Base-by-base conservation (phyloP, 2,329 filamentous ascomycete genomes). In the Xylariaceae sp. region DNA sequence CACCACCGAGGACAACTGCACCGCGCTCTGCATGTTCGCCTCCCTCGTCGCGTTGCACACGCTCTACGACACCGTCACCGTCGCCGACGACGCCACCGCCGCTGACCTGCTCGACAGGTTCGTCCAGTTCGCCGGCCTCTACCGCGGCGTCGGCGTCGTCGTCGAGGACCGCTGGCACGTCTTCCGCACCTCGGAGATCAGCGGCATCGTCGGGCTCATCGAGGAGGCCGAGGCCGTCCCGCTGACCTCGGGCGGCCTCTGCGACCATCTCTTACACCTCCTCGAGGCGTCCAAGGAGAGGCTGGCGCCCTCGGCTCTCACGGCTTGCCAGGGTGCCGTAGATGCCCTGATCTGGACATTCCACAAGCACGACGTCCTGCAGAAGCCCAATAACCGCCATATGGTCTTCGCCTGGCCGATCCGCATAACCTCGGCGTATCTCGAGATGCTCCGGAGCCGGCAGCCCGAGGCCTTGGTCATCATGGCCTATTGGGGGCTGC, bases 381-480 rank as follows among this genome's bases (percentile, higher is more conserved):
- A n/a, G 8, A n/a, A 9, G 9, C 31, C 30, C 3, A 13, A 31
- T 19, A 12, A 18, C 13, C 31, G 27, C 8, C 16, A 28, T 17
- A 11, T 41, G 3, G 33, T 41, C 15, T n/a, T 36, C 12, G 33
- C 29, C 28, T 41, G 38, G 38, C 38, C 29, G 5, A 34, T 36
- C 3, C 32, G 11, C 28, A 35, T 41, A n/a, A 26, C 38, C 3
- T 15, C 23, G 3, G 33, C 31, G 5, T 41, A 36, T 13, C 30
- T 41, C 21, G 33, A 36, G 18, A 13, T 41, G 14, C 27, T 41
- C 15, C 27, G 38, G 23, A 24, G 33, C 16, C 38, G 34, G 11
- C 21, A 15, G 13, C 38, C 38, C 9, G 34, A 36, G 26, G 38
- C 33, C 17, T 27, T 41, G 28, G 34, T 41, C 9, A 41, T 41